Evolutionary conservation across 345 rosid genomes (phyloP), one percentile per base, ranked within the genome.

Genomic region (Luvunga scandens): DNA sequence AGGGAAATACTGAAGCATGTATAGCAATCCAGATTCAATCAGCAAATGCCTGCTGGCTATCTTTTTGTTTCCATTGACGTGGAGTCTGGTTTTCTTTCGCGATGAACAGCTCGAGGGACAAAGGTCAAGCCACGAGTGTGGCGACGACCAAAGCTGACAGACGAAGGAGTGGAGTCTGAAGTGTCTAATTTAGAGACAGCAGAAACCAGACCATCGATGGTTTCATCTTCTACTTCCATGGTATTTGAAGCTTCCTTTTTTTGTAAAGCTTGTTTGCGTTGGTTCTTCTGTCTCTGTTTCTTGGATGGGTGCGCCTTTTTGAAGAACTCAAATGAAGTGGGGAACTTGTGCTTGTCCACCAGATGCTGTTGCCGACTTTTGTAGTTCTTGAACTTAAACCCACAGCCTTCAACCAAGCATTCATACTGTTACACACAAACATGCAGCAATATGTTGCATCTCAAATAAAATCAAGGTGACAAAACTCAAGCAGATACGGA

Each of bases 371-470:
- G 93, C 86, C 99, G 86, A 64, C 89, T 81, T 83, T 91, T 93
- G 83, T 93, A 87, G 80, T 64, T 88, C 86, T 91, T 92, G 85
- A 92, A 92, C 85, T 90, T 93, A 83, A 89, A 62, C 65, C 87
- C 95, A 75, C 98, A 95, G 66, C 97, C 92, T 88, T 95, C 99
- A 76, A 95, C 99, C 38, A 92, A 86, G 84, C 99, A 93, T 73
- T 95, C 98, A 55, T 92, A 95, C 98, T 93, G 89, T 75, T 57
- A 70, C 76, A 64, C 53, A 63, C 72, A 77, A 66, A 75, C 9
- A 34, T 18, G 4, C 5, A 36, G 75, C 24, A 18, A 9, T 13
- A 56, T 34, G 39, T 66, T 45, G 62, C 34, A 39, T 39, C 34
- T 56, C 19, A 73, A 66, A 19, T 28, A 9, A 79, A 70, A 8